Base-by-base conservation (phyloP, 2,329 filamentous ascomycete genomes). In the Eutypa lata region DNA sequence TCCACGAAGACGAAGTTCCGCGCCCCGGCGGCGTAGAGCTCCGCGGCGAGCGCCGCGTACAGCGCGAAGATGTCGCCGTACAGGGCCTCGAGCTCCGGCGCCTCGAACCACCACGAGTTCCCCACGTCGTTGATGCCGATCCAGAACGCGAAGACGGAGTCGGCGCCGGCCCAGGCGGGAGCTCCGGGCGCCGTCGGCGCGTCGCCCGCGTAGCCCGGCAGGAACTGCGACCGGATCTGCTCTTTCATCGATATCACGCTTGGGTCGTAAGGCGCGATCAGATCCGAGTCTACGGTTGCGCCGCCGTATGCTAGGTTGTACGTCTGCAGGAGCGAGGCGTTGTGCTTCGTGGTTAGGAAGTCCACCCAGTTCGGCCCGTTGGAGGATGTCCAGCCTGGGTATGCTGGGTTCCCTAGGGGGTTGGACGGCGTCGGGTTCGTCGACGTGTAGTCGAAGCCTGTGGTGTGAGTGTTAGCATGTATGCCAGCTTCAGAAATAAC, bases 401-500 rank as follows among this genome's bases (percentile, higher is more conserved):
- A 82, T 0, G 71, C 56, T 0, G 84, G 84, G 60, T 88, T 88
- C 0, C 85, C 85, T 44, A 88, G 72, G 0, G 84, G 83, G 57
- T 86, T 84, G 1, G 71, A 65, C 2, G 72, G 57, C 7, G 73
- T 78, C 1, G 85, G 83, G 37, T 82, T 76, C 0, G 73, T 67
- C 21, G 74, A 71, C 11, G 69, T 75, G 42, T 77, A 69, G 53
- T 84, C 69, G 67, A 88, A 88, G 8, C 79, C 78, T 54, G 67
- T 46, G 49, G 18, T 22, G 22, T 33, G 11, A 37, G 22, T 11
- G 21, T n/a, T n/a, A n/a, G n/a, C n/a, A n/a, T n/a, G n/a, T n/a
- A n/a, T n/a, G n/a, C n/a, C n/a, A n/a, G n/a, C n/a, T n/a, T n/a
- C n/a, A n/a, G n/a, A n/a, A n/a, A n/a, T n/a, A n/a, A n/a, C n/a